Percentiles rank a stretch among this genome's conserved stretches.
Conservation (phyloP, 2,329 filamentous ascomycete species). For the Aspergillus intermedius region DNA sequence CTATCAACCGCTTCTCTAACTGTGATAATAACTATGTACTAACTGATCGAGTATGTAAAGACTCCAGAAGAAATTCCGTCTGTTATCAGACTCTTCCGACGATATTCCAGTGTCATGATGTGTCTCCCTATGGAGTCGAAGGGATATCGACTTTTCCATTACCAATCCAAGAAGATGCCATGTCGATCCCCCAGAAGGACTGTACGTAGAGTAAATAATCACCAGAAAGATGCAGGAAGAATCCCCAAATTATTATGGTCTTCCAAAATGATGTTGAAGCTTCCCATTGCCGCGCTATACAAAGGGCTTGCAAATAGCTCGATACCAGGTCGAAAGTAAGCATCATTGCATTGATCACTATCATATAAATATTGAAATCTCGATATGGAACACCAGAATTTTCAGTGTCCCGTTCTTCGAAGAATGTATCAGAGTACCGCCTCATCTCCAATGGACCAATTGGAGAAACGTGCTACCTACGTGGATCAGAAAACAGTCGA, state of each 20-base stretch:
- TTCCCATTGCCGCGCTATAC: conserved; percentile 7
- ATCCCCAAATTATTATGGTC: conserved; percentile 4
- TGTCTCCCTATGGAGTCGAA: conserved; percentile 20
- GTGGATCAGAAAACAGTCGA: conserved; percentile 8
- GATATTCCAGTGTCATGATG: conserved; percentile 2
- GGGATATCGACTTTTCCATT: conserved; percentile 22
- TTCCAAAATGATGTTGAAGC: conserved; percentile 7
- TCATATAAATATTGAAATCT: conserved; percentile 11
- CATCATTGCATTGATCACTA: conserved; percentile 10
- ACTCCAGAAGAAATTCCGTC: conserved; percentile 14
- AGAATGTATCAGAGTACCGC: conserved; percentile 9
- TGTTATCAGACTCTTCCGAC: not conserved
- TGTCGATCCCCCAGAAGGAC: conserved; percentile 19
- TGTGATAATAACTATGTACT: not conserved
- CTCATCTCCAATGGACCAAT: conserved; percentile 5
- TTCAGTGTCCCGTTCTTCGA: not conserved
- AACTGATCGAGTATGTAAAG: conserved; percentile 17
- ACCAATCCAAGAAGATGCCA: conserved; percentile 27
- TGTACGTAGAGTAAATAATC: conserved; percentile 18
- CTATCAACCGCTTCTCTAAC: not conserved
- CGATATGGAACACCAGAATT: not conserved
- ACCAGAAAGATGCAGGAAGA: conserved; percentile 15
- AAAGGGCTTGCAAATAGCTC: conserved; percentile 8
- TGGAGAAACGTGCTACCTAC: conserved; percentile 7
- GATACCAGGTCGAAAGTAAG: conserved; percentile 9